Base-by-base conservation (phyloP, 148 eudicot species). In the Rhododendron molle region DNA sequence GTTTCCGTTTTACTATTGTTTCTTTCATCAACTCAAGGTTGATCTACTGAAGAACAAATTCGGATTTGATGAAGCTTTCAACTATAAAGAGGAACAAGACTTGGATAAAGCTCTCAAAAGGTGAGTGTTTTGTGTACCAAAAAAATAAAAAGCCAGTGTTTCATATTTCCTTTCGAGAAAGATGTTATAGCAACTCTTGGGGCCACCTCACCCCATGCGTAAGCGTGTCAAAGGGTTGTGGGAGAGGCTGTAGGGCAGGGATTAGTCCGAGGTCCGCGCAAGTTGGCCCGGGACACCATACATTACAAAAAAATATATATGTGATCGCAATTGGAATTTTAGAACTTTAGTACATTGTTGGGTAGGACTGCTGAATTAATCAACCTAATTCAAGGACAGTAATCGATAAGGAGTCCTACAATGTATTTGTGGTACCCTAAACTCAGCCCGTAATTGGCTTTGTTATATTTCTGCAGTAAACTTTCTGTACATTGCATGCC, bases 51-150 rank as follows among this genome's bases (percentile, higher is more conserved):
- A 90, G 88, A 87, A 84, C 65, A 89, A 89, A 73, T 87, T 89
- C 18, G 92, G 92, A 21, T 90, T 90, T 84, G 89, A 90, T 56
- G 91, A 86, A 71, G 91, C 91, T 83, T 90, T 90, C 77, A 90
- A 90, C 76, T 90, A 89, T 44, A 90, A 87, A 82, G 91, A 90
- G 69, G 91, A 90, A 71, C 73, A 58, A n/a, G 89, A 90, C 79
- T 71, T 90, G 32, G 85, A 83, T 58, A 85, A 82, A n/a, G 84
- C 89, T 72, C 44, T 90, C 34, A 90, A 87, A 83, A 87, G 92
- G 92, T 90, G 50, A 85, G 86, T 58, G n/a, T 76, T 76, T 5
- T 46, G 49, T 46, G 49, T 46, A 46, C 49, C 9, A 46, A 46
- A 46, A 46, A 46, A 44, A 38, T 34, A 90, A 87, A 80, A 87